Conservation (phyloP, 352 stramenopile species). For the Globisporangium emineosum region DNA sequence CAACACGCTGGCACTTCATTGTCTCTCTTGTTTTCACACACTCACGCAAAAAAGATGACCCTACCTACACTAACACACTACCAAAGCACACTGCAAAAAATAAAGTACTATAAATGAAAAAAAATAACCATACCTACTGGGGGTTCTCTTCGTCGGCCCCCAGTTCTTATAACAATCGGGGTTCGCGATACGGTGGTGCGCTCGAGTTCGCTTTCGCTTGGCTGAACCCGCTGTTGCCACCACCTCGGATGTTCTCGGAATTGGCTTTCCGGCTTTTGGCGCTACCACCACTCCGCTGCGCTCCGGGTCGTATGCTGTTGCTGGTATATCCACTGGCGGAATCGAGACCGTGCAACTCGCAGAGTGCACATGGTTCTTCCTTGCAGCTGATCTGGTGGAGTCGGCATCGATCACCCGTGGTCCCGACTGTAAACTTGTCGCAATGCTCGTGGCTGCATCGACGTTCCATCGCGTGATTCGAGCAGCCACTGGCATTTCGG, state of each 20-base stretch:
- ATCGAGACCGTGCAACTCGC: conserved; percentile 27
- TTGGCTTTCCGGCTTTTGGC: not conserved
- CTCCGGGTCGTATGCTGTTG: not conserved
- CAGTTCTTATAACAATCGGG: not conserved
- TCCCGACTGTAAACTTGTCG: conserved; percentile 51
- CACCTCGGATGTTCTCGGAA: conserved; percentile 9
- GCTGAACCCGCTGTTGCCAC: conserved; percentile 3
- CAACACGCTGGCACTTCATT: not conserved
- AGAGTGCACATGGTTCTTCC: conserved; percentile 53
- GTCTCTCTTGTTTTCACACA: not conserved
- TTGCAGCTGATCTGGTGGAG: conserved; percentile 51
- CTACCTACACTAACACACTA: not conserved
- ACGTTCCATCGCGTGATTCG: conserved; percentile 36
- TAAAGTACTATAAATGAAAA: conserved; percentile 1
- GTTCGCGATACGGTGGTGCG: not conserved
- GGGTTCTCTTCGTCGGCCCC: not conserved
- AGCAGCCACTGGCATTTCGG: conserved; percentile 36
- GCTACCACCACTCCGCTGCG: not conserved
- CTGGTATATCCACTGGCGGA: not conserved
- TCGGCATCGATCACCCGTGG: conserved; percentile 26
- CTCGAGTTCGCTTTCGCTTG: conserved; percentile 2
- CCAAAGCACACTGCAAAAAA: not conserved
- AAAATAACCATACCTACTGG: not conserved
- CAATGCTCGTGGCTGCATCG: conserved; percentile 59
- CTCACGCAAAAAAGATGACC: not conserved